phyloP scores from a whole-genome alignment of 1,139 yeast species.

The Debaryomyces robertsiae region DNA sequence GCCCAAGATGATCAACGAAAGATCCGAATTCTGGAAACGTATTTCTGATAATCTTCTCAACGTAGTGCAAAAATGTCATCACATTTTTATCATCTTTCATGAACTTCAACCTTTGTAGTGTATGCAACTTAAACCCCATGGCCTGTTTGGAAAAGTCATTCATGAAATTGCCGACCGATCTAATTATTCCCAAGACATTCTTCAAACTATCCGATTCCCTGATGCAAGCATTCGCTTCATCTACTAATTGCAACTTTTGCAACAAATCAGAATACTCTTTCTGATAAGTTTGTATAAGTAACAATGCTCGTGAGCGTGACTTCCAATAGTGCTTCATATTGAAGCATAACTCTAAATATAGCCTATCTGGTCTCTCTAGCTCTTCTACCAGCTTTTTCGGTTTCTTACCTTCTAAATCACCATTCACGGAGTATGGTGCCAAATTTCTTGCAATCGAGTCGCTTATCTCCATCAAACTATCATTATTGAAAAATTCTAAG shows the following conservation, averaged over 20 bases:
- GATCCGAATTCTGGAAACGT: conserved; percentile 77
- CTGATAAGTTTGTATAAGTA: conserved; percentile 67
- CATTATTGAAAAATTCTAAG: conserved; percentile 78
- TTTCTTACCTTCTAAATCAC: conserved; percentile 32
- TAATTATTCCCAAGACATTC: conserved; percentile 70
- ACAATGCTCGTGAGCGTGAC: conserved; percentile 76
- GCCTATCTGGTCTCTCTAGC: conserved; percentile 78
- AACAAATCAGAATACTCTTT: conserved; percentile 73
- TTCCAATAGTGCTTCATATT: conserved; percentile 85
- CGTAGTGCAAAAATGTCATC: conserved; percentile 81
- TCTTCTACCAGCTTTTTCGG: conserved; percentile 64
- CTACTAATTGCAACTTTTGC: conserved; percentile 63
- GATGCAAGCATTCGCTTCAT: conserved; percentile 66
- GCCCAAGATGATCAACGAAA: conserved; percentile 74
- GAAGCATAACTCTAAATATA: conserved; percentile 75
- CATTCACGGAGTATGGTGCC: conserved; percentile 69
- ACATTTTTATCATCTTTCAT: conserved; percentile 82
- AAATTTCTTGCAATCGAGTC: conserved; percentile 64
- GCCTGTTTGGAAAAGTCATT: conserved; percentile 82
- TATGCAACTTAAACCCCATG: conserved; percentile 78
- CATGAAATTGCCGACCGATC: conserved; percentile 92
- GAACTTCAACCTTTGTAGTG: conserved; percentile 79
- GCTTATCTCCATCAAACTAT: conserved; percentile 72
- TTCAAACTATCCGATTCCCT: conserved; percentile 64
- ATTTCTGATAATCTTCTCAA: conserved; percentile 76